Percentiles rank a stretch among this genome's conserved stretches.
phyloP scores from a whole-genome alignment of 257 asterid genomes.

The Solanum bukasovii region DNA sequence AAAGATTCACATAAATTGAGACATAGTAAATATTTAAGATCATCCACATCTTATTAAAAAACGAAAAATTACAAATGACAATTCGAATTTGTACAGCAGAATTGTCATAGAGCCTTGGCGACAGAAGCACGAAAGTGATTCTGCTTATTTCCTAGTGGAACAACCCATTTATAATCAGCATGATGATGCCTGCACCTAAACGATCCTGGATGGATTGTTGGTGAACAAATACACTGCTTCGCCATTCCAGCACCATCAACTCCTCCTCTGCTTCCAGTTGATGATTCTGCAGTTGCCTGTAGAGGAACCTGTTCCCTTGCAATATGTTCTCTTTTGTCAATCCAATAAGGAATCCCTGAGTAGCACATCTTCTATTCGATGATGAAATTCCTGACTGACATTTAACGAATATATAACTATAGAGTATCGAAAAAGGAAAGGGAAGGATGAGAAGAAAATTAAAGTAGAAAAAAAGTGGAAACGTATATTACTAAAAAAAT shows the following conservation, averaged over 20 bases:
- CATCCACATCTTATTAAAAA: neutral
- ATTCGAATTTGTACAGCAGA: neutral
- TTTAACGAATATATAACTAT: neutral
- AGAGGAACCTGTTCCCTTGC: neutral
- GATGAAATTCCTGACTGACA: neutral
- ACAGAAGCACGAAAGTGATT: neutral
- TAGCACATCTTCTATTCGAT: slow-evolving; percentile 15
- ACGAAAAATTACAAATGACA: neutral
- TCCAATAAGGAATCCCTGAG: neutral
- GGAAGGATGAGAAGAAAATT: neutral
- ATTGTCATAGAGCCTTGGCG: neutral
- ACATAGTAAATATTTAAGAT: neutral
- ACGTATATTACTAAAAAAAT: neutral
- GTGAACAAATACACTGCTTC: slow-evolving; percentile 31
- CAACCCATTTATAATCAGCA: slow-evolving; percentile 22
- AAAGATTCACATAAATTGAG: neutral
- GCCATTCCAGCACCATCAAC: neutral
- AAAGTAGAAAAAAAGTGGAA: neutral
- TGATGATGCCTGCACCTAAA: slow-evolving; percentile 25
- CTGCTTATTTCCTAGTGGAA: neutral
- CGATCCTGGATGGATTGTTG: slow-evolving; percentile 27
- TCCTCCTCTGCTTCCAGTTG: neutral
- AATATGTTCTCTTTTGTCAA: neutral
- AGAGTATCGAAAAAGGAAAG: neutral
- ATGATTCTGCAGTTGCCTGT: neutral